phyloP scores from a whole-genome alignment of 306 rosid genomes.

The Begonia loranthoides region DNA sequence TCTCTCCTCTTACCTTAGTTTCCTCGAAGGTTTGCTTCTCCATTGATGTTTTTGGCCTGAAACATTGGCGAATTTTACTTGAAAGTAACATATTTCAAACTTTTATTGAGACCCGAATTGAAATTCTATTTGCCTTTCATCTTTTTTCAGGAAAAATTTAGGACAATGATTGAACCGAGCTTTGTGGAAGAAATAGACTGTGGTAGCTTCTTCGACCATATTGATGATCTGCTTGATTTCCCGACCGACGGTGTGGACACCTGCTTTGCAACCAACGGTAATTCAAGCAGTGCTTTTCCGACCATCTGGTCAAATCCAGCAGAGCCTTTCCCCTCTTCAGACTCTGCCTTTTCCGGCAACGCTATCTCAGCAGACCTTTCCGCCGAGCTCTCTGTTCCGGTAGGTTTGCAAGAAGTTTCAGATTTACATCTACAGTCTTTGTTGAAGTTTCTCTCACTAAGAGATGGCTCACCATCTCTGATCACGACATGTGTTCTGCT shows the following conservation, averaged over 20 bases:
- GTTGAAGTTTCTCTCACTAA: too few species aligned
- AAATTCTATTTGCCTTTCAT: neutral
- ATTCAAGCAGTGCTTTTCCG: constrained; percentile 28
- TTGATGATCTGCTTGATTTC: constrained; percentile 86
- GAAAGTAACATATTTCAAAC: neutral
- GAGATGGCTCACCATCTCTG: too few species aligned
- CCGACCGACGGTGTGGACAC: constrained; percentile 51
- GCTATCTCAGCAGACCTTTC: constrained; percentile 61
- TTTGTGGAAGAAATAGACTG: constrained; percentile 80
- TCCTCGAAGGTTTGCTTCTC: neutral
- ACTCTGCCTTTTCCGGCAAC: constrained; percentile 55
- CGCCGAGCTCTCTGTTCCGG: constrained; percentile 92
- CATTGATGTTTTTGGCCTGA: neutral
- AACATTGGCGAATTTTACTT: neutral
- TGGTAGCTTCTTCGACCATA: constrained; percentile 89
- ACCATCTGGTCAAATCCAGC: constrained; percentile 44
- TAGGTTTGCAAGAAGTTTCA: constrained; percentile 13
- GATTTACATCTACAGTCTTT: too few species aligned
- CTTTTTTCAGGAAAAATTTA: constrained; percentile 20
- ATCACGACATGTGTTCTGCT: too few species aligned
- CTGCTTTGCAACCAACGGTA: constrained; percentile 22
- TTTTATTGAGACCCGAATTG: neutral
- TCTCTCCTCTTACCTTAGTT: neutral
- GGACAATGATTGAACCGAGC: constrained; percentile 69
- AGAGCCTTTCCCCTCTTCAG: constrained; percentile 37